A percentile compares a stretch with the other conserved stretches of the same genome.
Evolutionary conservation across 371 early-diverging fungal genomes (phyloP).

Genomic region (Parasitella parasitica): DNA sequence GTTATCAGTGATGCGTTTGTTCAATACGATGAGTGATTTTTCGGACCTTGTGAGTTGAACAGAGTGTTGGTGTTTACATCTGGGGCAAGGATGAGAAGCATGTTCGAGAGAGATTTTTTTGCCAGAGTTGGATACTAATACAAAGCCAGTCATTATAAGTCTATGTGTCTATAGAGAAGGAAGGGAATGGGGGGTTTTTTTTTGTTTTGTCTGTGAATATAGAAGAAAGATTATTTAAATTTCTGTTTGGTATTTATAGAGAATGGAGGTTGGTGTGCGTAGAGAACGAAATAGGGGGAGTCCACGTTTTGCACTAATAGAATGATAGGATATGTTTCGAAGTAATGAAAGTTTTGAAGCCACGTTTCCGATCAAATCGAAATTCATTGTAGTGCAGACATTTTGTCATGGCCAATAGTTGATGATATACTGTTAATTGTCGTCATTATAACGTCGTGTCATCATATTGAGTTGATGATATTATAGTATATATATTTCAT

Average conservation of each 20-base stretch:
- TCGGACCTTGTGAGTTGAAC: constrained; percentile 39
- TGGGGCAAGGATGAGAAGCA: constrained; percentile 35
- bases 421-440: background rate
- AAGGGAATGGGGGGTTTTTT: background rate
- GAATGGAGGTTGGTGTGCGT: background rate
- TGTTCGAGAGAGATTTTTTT: constrained; percentile 43
- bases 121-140: constrained; percentile 28
- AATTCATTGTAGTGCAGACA: background rate
- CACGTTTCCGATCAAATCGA: constrained; percentile 9
- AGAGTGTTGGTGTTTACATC: constrained; percentile 33
- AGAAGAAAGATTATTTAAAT: background rate
- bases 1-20: constrained; percentile 34
- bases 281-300: background rate
- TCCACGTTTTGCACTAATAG: background rate
- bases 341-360: constrained; percentile 12
- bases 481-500: background rate
- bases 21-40: constrained; percentile 34
- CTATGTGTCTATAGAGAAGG: background rate
- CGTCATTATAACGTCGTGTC: background rate
- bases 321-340: constrained; percentile 12
- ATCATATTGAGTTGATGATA: background rate
- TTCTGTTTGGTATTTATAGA: background rate
- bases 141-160: constrained; percentile 22
- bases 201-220: background rate
- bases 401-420: constrained; percentile 12